phyloP scores from a whole-genome alignment of 2,329 filamentous ascomycete species.

The Neonectria faginata region DNA sequence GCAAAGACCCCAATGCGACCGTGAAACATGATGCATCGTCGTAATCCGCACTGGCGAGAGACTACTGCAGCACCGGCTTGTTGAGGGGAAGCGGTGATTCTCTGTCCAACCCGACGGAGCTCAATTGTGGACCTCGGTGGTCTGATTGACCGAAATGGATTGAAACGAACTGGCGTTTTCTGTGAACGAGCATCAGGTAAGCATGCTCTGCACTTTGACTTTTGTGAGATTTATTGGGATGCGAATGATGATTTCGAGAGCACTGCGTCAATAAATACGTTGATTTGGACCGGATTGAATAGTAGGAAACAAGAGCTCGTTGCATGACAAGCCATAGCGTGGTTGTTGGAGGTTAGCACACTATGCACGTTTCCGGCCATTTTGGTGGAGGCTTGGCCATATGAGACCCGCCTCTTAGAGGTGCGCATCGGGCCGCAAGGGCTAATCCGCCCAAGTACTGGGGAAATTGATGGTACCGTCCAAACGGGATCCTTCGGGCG shows the following conservation, averaged over 20 bases:
- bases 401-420: constrained; percentile 41
- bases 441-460: constrained; percentile 42
- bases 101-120: neutral
- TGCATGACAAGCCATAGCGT: neutral
- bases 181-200: neutral
- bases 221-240: neutral
- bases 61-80: constrained; percentile 15
- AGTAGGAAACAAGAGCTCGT: neutral
- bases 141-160: neutral
- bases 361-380: constrained; percentile 24
- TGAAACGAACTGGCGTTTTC: too few relatives aligned
- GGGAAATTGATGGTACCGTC: constrained; percentile 35
- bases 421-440: constrained; percentile 48
- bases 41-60: constrained; percentile 11
- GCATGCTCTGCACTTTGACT: neutral
- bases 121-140: neutral
- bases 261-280: neutral
- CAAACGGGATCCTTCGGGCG: constrained; percentile 37
- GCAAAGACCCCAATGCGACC: constrained; percentile 12
- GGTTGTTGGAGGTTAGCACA: neutral
- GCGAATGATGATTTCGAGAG: neutral
- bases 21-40: constrained; percentile 23
- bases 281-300: neutral
- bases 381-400: constrained; percentile 36
- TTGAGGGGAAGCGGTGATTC: constrained; percentile 4